Conservation (phyloP, 2,329 filamentous ascomycete genomes). For the Sodiomyces alkalinus region DNA sequence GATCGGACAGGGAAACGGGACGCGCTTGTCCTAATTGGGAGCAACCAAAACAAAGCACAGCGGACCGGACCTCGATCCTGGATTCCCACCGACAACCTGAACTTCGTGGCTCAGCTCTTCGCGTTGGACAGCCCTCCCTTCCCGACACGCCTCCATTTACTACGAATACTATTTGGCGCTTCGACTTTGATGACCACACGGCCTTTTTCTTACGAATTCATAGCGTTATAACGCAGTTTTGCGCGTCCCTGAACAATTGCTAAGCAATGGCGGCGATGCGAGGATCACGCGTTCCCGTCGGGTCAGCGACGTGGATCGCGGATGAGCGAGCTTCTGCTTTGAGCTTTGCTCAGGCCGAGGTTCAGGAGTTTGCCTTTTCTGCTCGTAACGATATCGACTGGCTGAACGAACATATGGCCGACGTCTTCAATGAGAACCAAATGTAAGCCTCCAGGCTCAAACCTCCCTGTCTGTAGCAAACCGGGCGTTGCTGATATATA, state of each 20-base stretch:
- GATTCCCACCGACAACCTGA: too few species aligned
- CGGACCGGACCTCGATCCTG: too few species aligned
- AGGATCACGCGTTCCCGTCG: slow-evolving; percentile 52
- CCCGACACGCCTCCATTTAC: too few species aligned
- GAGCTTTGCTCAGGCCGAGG: slow-evolving; percentile 63
- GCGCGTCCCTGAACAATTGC: slow-evolving; percentile 4
- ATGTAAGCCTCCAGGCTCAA: slow-evolving; percentile 63
- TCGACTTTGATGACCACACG: too few species aligned
- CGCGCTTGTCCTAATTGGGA: slow-evolving; percentile 18
- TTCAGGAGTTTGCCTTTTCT: slow-evolving; percentile 86
- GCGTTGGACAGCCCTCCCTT: too few species aligned
- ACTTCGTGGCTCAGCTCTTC: too few species aligned
- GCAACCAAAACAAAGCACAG: slow-evolving; percentile 27
- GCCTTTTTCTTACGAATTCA: too few species aligned
- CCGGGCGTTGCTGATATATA: not conserved
- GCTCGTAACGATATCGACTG: slow-evolving; percentile 91
- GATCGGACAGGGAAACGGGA: not conserved
- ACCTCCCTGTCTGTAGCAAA: slow-evolving; percentile 29
- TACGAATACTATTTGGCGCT: too few species aligned
- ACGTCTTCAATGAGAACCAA: slow-evolving; percentile 77
- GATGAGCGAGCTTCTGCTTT: slow-evolving; percentile 69
- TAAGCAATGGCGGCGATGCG: slow-evolving; percentile 26
- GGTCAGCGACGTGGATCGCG: slow-evolving; percentile 71
- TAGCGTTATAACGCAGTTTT: slow-evolving; percentile 6
- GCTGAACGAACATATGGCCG: slow-evolving; percentile 96